Evolutionary conservation across 2,329 filamentous ascomycete species (phyloP).

Genomic region (Hypocreales sp.): DNA sequence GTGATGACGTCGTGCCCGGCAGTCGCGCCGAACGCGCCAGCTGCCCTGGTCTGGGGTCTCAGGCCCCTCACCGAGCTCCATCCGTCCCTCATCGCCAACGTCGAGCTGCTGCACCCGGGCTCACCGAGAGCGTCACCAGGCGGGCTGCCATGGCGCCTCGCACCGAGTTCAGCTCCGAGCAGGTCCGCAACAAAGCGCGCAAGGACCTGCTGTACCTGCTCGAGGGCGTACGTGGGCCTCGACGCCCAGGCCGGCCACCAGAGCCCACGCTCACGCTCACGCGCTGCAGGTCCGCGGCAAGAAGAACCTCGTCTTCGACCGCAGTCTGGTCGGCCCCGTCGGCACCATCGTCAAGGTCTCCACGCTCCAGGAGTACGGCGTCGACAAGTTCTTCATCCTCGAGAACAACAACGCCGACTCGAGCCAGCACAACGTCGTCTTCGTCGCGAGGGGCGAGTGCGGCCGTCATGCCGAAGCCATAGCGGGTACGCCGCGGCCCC

Average conservation of each 20-base stretch:
- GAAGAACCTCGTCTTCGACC: constrained; percentile 94
- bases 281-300: constrained; percentile 78
- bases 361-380: constrained; percentile 88
- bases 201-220: constrained; percentile 83
- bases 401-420: constrained; percentile 93
- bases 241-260: constrained; percentile 7
- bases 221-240: constrained; percentile 65
- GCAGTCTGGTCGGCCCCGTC: constrained; percentile 74
- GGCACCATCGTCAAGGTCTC: constrained; percentile 91
- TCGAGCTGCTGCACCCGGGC: too few relatives aligned
- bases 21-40: too few relatives aligned
- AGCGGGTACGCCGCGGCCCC: constrained; percentile 53
- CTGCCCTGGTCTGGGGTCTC: too few relatives aligned
- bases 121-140: constrained; percentile 10
- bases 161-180: constrained; percentile 55
- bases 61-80: too few relatives aligned
- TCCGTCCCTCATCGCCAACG: too few relatives aligned
- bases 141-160: constrained; percentile 53
- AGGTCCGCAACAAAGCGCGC: constrained; percentile 67
- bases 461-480: constrained; percentile 70
- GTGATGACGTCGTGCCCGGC: too few relatives aligned
- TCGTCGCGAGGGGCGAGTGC: constrained; percentile 82
- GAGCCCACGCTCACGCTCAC: constrained; percentile 1
- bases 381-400: constrained; percentile 93
- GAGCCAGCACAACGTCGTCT: constrained; percentile 88